These are phyloP conservation scores for Geum urbanum DNA, from an alignment of 306 rosid genomes.

Conservation along the genomic window DNA sequence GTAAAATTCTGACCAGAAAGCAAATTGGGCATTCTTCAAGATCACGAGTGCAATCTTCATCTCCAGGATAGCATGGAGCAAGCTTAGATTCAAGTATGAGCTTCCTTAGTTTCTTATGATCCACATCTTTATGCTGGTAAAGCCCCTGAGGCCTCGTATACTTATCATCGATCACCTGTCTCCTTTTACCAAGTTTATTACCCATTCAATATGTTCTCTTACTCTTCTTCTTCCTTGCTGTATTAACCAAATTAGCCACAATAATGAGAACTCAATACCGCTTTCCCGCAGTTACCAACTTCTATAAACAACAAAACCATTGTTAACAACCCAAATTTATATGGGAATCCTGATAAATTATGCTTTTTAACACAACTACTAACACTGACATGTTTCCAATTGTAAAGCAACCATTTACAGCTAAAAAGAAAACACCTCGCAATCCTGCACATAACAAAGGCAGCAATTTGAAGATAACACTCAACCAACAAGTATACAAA, in stretches of 20 bases:
- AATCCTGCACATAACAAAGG: slow-evolving; percentile 19
- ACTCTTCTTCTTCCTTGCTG: slow-evolving; percentile 21
- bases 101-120: slow-evolving; percentile 94
- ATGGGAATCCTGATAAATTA: slow-evolving; percentile 10
- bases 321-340: slow-evolving; percentile 7
- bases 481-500: slow-evolving; percentile 18
- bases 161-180: slow-evolving; percentile 88
- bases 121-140: slow-evolving; percentile 94
- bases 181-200: slow-evolving; percentile 92
- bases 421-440: not conserved
- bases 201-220: slow-evolving; percentile 60
- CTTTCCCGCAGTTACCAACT: slow-evolving; percentile 21
- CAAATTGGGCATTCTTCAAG: slow-evolving; percentile 98
- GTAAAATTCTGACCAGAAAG: slow-evolving; percentile 67
- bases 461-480: not conserved
- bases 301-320: slow-evolving; percentile 18
- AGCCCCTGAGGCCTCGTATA: slow-evolving; percentile 95
- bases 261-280: slow-evolving; percentile 24
- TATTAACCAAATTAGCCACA: slow-evolving; percentile 31
- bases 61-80: slow-evolving; percentile 98
- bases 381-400: not conserved
- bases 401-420: slow-evolving; percentile 9
- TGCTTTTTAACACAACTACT: not conserved
- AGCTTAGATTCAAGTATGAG: slow-evolving; percentile 91
- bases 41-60: slow-evolving; percentile 58